Evolutionary conservation across 2,329 filamentous ascomycete genomes (phyloP).

Genomic region (Neonectria sp.): DNA sequence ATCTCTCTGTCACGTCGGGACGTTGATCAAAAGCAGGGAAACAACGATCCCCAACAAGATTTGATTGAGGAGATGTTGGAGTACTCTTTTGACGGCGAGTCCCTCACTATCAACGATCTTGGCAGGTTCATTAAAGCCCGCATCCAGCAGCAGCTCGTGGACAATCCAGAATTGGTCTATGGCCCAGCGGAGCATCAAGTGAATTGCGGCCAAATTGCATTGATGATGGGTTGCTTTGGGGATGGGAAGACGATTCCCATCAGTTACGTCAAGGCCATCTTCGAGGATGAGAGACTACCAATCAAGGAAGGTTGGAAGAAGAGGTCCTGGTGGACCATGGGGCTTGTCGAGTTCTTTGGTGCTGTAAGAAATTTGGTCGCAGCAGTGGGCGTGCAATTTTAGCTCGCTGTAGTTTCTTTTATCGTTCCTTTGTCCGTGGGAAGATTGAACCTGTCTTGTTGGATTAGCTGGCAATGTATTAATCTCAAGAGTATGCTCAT

Average conservation of each 20-base stretch:
- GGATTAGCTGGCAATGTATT: too few species aligned
- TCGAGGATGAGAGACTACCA: conserved; percentile 42
- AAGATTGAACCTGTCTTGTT: too few species aligned
- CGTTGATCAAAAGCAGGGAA: conserved; percentile 38
- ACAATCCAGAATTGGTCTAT: conserved; percentile 38
- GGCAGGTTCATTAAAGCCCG: conserved; percentile 39
- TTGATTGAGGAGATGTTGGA: conserved; percentile 38
- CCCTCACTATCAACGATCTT: conserved; percentile 38
- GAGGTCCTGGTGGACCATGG: conserved; percentile 39
- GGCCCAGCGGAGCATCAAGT: conserved; percentile 35
- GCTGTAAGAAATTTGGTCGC: too few species aligned
- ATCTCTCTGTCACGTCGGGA: conserved; percentile 44
- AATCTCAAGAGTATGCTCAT: too few species aligned
- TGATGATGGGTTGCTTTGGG: conserved; percentile 41
- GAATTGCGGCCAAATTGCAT: conserved; percentile 40
- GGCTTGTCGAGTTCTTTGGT: conserved; percentile 31
- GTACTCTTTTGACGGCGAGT: conserved; percentile 39
- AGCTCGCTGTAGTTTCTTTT: too few species aligned
- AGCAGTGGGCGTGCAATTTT: too few species aligned
- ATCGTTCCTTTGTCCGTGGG: too few species aligned
- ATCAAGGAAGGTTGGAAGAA: conserved; percentile 39
- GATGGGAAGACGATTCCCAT: conserved; percentile 31
- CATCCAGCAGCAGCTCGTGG: conserved; percentile 35
- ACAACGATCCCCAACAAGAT: conserved; percentile 34
- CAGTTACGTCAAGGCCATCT: conserved; percentile 38